A percentile compares a stretch with the other conserved stretches of the same genome.
Conservation (phyloP, 1,139 yeast genomes). For the Pichia sp. region DNA sequence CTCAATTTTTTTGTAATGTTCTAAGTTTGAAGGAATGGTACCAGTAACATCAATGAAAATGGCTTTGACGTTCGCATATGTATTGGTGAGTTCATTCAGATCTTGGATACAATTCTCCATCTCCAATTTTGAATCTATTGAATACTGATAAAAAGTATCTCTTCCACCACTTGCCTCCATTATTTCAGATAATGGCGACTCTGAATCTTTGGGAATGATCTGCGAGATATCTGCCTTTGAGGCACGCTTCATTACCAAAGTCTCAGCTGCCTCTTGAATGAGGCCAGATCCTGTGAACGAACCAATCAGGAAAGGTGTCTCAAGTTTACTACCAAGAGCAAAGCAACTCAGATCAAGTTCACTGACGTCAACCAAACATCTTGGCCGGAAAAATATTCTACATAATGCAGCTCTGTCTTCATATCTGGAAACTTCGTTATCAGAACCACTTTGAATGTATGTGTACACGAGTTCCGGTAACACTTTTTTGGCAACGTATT, state of each 20-base stretch:
- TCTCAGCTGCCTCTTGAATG: constrained; percentile 56
- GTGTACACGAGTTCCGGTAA: constrained; percentile 23
- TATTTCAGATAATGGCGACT: constrained; percentile 39
- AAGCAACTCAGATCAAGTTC: constrained; percentile 30
- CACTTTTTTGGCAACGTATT: constrained; percentile 25
- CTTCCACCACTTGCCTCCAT: constrained; percentile 33
- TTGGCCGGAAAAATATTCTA: constrained; percentile 33
- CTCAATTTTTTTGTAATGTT: constrained; percentile 20
- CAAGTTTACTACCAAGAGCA: constrained; percentile 33
- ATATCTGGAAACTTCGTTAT: constrained; percentile 26
- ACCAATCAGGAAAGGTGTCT: constrained; percentile 50
- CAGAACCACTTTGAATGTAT: constrained; percentile 27
- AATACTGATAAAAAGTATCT: constrained; percentile 42
- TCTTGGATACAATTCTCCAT: constrained; percentile 20
- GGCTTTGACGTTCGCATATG: constrained; percentile 37
- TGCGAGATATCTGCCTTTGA: constrained; percentile 36
- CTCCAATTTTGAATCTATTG: constrained; percentile 33
- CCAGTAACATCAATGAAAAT: constrained; percentile 48
- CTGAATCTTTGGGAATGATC: constrained; percentile 42
- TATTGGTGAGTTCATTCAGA: constrained; percentile 24
- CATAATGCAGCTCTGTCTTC: constrained; percentile 28
- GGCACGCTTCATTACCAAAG: constrained; percentile 37
- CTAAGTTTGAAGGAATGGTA: constrained; percentile 41
- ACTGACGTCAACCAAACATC: constrained; percentile 35
- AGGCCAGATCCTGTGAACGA: constrained; percentile 55